Percentiles rank a stretch among this genome's conserved stretches.
phyloP scores from a whole-genome alignment of 345 rosid genomes.

The Aquilaria sinensis region DNA sequence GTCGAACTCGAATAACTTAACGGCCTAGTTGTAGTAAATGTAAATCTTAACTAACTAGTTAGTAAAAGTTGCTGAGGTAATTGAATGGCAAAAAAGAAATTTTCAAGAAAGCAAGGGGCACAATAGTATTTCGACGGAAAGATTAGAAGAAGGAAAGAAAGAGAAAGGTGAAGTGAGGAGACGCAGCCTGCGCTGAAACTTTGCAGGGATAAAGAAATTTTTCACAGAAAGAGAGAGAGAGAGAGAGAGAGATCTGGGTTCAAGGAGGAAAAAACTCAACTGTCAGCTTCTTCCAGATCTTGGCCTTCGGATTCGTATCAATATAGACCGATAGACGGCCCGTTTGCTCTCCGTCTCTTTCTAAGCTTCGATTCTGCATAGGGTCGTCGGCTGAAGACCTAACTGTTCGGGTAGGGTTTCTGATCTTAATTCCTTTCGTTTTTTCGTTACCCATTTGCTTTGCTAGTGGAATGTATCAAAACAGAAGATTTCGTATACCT shows the following conservation, averaged over 20 bases:
- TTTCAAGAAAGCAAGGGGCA: conserved; percentile 8
- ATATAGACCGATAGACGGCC: conserved; percentile 14
- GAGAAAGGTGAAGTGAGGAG: conserved; percentile 7
- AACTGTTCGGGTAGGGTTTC: conserved; percentile 14
- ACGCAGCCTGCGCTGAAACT: conserved; percentile 21
- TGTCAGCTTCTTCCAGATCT: conserved; percentile 16
- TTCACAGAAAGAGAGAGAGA: conserved; percentile 6
- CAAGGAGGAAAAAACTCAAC: conserved; percentile 21
- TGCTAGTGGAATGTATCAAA: too few relatives aligned
- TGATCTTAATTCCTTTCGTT: neutral
- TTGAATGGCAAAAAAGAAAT: conserved; percentile 25
- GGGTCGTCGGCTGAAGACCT: conserved; percentile 5
- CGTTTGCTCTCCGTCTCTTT: conserved; percentile 17
- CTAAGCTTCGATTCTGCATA: conserved; percentile 3
- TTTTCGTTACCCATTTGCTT: neutral
- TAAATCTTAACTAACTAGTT: too few relatives aligned
- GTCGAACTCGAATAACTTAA: too few relatives aligned
- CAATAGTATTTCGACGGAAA: neutral
- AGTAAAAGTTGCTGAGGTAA: neutral
- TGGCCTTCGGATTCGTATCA: conserved; percentile 15
- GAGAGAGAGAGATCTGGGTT: conserved; percentile 42
- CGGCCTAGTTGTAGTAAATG: too few relatives aligned
- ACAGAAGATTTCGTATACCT: too few relatives aligned
- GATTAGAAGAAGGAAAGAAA: neutral
- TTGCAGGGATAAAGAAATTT: neutral